Evolutionary conservation across 768 basidiomycete genomes (phyloP).

Genomic region (Suillus americanus): DNA sequence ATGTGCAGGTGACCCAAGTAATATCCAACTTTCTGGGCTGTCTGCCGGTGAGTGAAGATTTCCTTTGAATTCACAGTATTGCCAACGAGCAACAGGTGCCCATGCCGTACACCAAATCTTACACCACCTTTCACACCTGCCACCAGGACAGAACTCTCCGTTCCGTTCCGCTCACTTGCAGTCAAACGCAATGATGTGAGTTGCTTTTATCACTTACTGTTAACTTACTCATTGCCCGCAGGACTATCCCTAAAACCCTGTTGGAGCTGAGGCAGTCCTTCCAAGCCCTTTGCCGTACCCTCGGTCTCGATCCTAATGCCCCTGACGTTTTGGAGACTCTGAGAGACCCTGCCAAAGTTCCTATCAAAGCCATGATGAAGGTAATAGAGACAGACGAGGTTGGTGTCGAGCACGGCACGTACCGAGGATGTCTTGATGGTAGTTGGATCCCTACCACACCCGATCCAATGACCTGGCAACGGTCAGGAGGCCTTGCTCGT

Average conservation of each 20-base stretch:
- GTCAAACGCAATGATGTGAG: constrained; percentile 74
- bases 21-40: constrained; percentile 66
- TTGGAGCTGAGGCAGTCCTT: constrained; percentile 61
- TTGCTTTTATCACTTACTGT: constrained; percentile 4
- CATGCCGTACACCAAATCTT: constrained; percentile 77
- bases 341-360: constrained; percentile 45
- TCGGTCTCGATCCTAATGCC: constrained; percentile 53
- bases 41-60: constrained; percentile 54
- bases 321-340: constrained; percentile 51
- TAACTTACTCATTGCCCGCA: constrained; percentile 19
- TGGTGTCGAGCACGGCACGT: constrained; percentile 57
- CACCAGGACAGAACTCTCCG: constrained; percentile 54
- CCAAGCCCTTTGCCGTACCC: constrained; percentile 54
- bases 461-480: constrained; percentile 70
- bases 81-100: constrained; percentile 42
- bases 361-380: constrained; percentile 50
- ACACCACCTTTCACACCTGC: constrained; percentile 65
- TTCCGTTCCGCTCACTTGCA: constrained; percentile 67
- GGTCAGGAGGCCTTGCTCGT: constrained; percentile 54
- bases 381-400: constrained; percentile 58
- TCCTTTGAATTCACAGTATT: neutral
- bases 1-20: constrained; percentile 51
- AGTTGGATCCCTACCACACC: constrained; percentile 55
- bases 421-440: constrained; percentile 63
- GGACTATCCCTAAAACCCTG: constrained; percentile 59